These are phyloP conservation scores for Fraxinus xanthoxyloides DNA, from an alignment of 305 asterid genomes.

Conservation along the genomic window DNA sequence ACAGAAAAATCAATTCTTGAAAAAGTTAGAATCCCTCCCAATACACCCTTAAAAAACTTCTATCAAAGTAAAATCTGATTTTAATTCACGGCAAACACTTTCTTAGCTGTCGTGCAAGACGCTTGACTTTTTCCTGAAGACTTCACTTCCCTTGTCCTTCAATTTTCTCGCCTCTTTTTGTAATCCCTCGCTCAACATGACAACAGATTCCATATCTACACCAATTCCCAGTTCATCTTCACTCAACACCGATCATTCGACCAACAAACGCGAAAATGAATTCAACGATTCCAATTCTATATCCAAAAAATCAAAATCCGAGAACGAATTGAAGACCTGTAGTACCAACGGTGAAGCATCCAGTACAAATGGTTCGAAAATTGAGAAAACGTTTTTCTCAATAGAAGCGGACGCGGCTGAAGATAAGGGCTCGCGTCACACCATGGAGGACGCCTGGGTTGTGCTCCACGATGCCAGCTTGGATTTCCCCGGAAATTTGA, in stretches of 20 bases:
- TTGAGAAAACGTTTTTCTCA: slow-evolving; percentile 15
- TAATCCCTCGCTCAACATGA: neutral
- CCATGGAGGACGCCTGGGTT: slow-evolving; percentile 84
- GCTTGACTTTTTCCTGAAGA: too few species aligned
- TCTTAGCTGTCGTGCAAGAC: too few species aligned
- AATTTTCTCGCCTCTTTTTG: neutral
- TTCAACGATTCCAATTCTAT: slow-evolving; percentile 20
- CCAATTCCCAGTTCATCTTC: neutral
- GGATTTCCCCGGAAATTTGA: slow-evolving; percentile 48
- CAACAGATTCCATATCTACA: neutral
- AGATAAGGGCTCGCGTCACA: slow-evolving; percentile 73
- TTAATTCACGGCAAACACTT: too few species aligned
- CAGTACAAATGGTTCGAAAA: slow-evolving; percentile 25
- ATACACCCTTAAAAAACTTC: too few species aligned
- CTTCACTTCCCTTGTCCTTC: neutral
- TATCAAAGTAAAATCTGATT: too few species aligned
- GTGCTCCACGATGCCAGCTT: slow-evolving; percentile 58
- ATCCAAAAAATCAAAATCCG: slow-evolving; percentile 30
- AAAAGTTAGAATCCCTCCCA: too few species aligned
- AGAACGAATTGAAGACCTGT: slow-evolving; percentile 21
- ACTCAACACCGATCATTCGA: slow-evolving; percentile 21
- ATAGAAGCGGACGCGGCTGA: slow-evolving; percentile 86
- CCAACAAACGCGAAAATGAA: slow-evolving; percentile 36
- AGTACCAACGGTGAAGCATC: slow-evolving; percentile 24
- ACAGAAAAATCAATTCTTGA: too few species aligned